Evolutionary conservation across 305 asterid genomes (phyloP), one percentile per base, ranked within the genome.

Genomic region (Fraxinus xanthoxyloides): DNA sequence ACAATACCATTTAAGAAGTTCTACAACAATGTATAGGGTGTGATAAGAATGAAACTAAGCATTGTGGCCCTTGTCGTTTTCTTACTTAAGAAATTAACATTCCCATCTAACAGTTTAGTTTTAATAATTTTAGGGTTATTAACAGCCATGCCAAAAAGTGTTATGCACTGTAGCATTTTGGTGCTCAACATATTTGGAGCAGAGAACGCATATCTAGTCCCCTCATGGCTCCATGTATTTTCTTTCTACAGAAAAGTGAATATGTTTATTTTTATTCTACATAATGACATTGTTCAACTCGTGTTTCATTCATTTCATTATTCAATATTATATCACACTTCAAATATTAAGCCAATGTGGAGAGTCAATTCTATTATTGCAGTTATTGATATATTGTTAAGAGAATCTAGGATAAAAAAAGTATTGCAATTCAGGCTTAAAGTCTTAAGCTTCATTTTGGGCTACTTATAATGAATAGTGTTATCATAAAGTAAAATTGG

Each of bases 251-350:
- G 54, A 31, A 38, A 83, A 56, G 61, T 15, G 12, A 24, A 6
- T 21, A 61, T 2, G 34, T 35, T 40, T 61, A 81, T 84, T 81
- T 79, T 75, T 26, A 48, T 80, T 78, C 38, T 70, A 80, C 51
- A 59, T 78, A 81, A 59, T 70, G 80, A 69, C 38, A 77, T 38
- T 40, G 34, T 35, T 77, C 77, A 65, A 77, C 65, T 82, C 69
- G 19, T 51, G 69, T 77, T 67, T 28, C 74, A 43, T 74, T 80
- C 69, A 72, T 73, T 82, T 82, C 78, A 59, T 12, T 46, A 19
- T 56, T 61, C 35, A 72, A 75, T 83, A 61, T 19, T 23, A 13
- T 13, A 51, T 73, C 17, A 56, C 17, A 61, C 74, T 59, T 75
- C 84, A 40, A 63, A 38, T 26, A 28, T 74, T 15, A 81, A 35